Evolutionary conservation across 106 monocot species (phyloP).

Genomic region (Acorus gramineus): DNA sequence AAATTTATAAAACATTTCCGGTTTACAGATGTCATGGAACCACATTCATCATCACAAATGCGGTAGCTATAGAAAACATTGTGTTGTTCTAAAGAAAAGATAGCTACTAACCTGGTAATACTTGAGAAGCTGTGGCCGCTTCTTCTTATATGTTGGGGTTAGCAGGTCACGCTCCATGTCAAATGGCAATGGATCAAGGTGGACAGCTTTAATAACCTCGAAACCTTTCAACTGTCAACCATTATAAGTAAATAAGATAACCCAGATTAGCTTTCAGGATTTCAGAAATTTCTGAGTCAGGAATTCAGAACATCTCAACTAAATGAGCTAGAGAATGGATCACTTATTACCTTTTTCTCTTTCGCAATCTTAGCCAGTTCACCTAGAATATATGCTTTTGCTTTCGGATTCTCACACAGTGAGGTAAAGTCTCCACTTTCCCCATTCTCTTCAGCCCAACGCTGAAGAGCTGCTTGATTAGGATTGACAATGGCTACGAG

Average conservation of each 20-base stretch:
- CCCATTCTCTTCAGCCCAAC: slow-evolving; percentile 64
- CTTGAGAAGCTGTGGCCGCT: slow-evolving; percentile 85
- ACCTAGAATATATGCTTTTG: slow-evolving; percentile 59
- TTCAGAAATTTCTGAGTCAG: neutral
- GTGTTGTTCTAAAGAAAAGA: neutral
- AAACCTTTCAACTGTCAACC: slow-evolving; percentile 73
- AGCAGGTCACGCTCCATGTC: slow-evolving; percentile 87
- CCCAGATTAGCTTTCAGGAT: neutral
- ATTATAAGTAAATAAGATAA: neutral
- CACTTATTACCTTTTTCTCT: slow-evolving; percentile 46
- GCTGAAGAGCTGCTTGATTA: slow-evolving; percentile 57
- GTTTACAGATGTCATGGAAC: no score
- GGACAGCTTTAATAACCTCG: slow-evolving; percentile 75
- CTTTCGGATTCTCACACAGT: slow-evolving; percentile 64
- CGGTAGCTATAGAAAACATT: neutral
- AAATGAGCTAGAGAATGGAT: no score
- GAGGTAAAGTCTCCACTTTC: slow-evolving; percentile 43
- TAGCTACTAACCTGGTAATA: slow-evolving; percentile 60
- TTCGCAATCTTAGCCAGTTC: slow-evolving; percentile 69
- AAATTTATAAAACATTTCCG: no score
- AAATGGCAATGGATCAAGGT: slow-evolving; percentile 82
- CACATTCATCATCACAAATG: neutral
- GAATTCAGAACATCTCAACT: neutral
- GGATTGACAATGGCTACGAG: slow-evolving; percentile 83
- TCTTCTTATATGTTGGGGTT: slow-evolving; percentile 92